A percentile compares a stretch with the other conserved stretches of the same genome.
Evolutionary conservation across 306 rosid species (phyloP).

Genomic region (Cyamopsis tetragonoloba): DNA sequence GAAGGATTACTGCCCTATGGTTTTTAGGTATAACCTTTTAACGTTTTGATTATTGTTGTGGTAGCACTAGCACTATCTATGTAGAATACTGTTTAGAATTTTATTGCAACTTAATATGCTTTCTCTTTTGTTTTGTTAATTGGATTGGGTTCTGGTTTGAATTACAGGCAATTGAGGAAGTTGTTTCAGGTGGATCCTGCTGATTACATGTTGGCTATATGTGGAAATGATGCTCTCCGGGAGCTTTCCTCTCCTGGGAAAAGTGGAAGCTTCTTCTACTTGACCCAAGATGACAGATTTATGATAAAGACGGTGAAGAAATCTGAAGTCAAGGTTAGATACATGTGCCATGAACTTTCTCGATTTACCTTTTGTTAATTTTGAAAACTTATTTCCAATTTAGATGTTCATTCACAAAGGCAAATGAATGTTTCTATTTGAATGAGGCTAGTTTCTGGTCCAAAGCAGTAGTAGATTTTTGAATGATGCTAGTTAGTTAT

Average conservation of each 20-base stretch:
- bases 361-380: background rate
- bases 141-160: background rate
- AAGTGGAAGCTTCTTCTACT: constrained; percentile 90
- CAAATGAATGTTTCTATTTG: constrained; percentile 8
- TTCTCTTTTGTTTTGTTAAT: constrained; percentile 5
- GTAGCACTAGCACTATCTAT: background rate
- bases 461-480: too few relatives aligned
- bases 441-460: background rate
- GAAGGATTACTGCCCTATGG: constrained; percentile 98
- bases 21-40: constrained; percentile 62
- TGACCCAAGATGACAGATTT: constrained; percentile 91
- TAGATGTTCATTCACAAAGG: too few relatives aligned
- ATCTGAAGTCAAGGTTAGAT: constrained; percentile 92
- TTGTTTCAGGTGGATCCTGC: constrained; percentile 86
- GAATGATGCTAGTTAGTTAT: too few relatives aligned
- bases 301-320: constrained; percentile 96
- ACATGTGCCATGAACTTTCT: constrained; percentile 4
- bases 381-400: background rate
- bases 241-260: constrained; percentile 98
- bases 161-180: constrained; percentile 78
- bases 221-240: constrained; percentile 86
- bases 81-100: background rate
- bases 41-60: background rate
- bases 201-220: constrained; percentile 92
- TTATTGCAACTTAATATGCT: background rate